Evolutionary conservation across 495 filamentous ascomycete species (phyloP), one percentile per base, ranked within the genome.

Genomic region (Podospora sp.): DNA sequence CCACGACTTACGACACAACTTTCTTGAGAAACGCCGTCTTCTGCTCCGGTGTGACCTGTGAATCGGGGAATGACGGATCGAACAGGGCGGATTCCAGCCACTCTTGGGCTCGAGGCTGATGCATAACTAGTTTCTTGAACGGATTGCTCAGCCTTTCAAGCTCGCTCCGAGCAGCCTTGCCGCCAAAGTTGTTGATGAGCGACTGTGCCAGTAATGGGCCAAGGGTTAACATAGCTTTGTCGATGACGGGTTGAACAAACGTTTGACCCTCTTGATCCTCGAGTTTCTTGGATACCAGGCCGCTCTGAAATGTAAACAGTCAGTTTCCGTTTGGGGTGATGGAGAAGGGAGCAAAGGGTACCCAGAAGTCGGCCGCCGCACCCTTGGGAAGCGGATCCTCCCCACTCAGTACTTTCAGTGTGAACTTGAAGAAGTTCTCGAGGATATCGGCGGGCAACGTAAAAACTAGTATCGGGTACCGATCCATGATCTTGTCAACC

Each of bases 361-460:
- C 88, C 93, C 94, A 97, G 70, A 97, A 94, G 26, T 88, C 84
- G 27, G 88, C 87, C 0, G 93, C 90, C 5, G 92, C 87, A 46
- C 85, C 86, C 75, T 97, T 94, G 1, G 93, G 91, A 35, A 97
- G 82, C 0, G 90, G 86, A 40, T 97, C 93, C 2, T 83, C 85
- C 9, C 88, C 89, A 46, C 85, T 81, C 21, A 99, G 78, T 40
- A 91, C 86, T 67, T 89, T 82, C 46, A 97, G 83, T 0, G 87
- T 86, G 74, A 97, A 96, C 29, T 90, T 78, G 72, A 97, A 88
- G n/a, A 95, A 82, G 65, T 85, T 85, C 67, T 89, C 86, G 21
- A 92, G 80, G 21, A 86, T 78, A 6, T 80, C 76, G 5, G 78
- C 65, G 0, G 83, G 77, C 21, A 80, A 76, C 22, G 75, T 76